These are phyloP conservation scores for Meyerozyma carpophila DNA, from an alignment of 1,139 yeast species.

Conservation along the genomic window DNA sequence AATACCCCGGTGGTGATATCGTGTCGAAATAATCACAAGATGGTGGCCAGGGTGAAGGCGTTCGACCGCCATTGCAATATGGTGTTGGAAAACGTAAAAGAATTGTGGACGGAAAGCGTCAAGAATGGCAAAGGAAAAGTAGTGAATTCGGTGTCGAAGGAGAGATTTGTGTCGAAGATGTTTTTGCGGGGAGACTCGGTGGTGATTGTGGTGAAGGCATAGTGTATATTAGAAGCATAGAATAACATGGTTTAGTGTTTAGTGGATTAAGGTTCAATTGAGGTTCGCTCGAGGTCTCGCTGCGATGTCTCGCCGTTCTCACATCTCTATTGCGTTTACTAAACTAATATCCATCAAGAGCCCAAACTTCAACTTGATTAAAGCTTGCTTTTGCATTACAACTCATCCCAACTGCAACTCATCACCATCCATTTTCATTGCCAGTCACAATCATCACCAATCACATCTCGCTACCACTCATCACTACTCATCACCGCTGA, in stretches of 20 bases:
- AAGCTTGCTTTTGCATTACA: too few relatives aligned
- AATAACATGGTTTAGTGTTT: not conserved
- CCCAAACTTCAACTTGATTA: too few relatives aligned
- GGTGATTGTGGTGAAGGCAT: conserved; percentile 66
- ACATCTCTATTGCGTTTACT: too few relatives aligned
- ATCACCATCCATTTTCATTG: too few relatives aligned
- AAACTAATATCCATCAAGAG: too few relatives aligned
- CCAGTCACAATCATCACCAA: too few relatives aligned
- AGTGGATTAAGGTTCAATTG: too few relatives aligned
- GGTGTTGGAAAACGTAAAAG: conserved; percentile 89
- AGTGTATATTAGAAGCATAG: conserved; percentile 2
- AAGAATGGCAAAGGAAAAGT: conserved; percentile 64
- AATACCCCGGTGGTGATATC: conserved; percentile 80
- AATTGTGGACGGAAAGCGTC: conserved; percentile 77
- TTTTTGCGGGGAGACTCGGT: conserved; percentile 95
- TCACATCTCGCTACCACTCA: too few relatives aligned
- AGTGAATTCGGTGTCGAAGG: conserved; percentile 66
- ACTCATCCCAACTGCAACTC: too few relatives aligned
- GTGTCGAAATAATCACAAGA: conserved; percentile 87
- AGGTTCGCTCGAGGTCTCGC: too few relatives aligned
- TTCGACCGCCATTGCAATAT: conserved; percentile 95
- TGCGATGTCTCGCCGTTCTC: too few relatives aligned
- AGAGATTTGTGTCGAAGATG: conserved; percentile 83
- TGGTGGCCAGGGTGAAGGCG: conserved; percentile 85
- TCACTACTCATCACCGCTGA: too few relatives aligned